Evolutionary conservation across 2,329 filamentous ascomycete species (phyloP).

Genomic region (Chrysoporthe deuterocubensis): DNA sequence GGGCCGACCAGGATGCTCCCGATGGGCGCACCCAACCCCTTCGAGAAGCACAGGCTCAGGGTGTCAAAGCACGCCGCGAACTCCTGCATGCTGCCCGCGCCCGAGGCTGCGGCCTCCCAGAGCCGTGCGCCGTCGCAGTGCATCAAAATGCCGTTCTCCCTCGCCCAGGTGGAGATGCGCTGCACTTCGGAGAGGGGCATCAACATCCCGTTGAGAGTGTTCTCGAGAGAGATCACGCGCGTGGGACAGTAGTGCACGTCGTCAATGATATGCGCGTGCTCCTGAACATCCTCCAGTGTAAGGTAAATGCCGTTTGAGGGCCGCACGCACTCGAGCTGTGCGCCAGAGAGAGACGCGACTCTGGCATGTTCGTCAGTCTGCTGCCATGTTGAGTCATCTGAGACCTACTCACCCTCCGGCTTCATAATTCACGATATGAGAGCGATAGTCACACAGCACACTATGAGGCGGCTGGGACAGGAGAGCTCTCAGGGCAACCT

Average conservation of each 20-base stretch:
- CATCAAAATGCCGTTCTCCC: conserved; percentile 48
- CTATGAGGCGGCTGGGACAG: conserved; percentile 79
- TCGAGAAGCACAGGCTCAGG: conserved; percentile 63
- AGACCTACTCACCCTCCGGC: conserved; percentile 56
- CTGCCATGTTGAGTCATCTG: neutral
- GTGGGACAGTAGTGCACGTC: conserved; percentile 82
- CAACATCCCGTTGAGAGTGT: conserved; percentile 79
- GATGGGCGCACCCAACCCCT: conserved; percentile 57
- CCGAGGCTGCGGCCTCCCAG: conserved; percentile 54
- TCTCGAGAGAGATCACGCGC: conserved; percentile 80
- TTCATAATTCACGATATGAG: conserved; percentile 75
- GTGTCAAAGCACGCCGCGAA: conserved; percentile 54
- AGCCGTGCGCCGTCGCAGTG: conserved; percentile 58
- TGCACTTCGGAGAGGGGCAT: conserved; percentile 75
- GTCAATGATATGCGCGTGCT: conserved; percentile 65
- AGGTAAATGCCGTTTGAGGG: conserved; percentile 75
- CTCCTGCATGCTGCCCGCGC: conserved; percentile 46
- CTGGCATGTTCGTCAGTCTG: conserved; percentile 43
- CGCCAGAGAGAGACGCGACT: conserved; percentile 72
- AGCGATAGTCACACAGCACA: conserved; percentile 77
- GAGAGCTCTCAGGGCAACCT: conserved; percentile 78
- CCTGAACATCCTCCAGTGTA: conserved; percentile 75
- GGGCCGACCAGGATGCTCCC: conserved; percentile 52
- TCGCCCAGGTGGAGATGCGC: conserved; percentile 73
- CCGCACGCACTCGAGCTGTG: conserved; percentile 67